These are phyloP conservation scores for Trichosporon asahii DNA, from an alignment of 1,284 basidiomycete genomes.

Conservation along the genomic window DNA sequence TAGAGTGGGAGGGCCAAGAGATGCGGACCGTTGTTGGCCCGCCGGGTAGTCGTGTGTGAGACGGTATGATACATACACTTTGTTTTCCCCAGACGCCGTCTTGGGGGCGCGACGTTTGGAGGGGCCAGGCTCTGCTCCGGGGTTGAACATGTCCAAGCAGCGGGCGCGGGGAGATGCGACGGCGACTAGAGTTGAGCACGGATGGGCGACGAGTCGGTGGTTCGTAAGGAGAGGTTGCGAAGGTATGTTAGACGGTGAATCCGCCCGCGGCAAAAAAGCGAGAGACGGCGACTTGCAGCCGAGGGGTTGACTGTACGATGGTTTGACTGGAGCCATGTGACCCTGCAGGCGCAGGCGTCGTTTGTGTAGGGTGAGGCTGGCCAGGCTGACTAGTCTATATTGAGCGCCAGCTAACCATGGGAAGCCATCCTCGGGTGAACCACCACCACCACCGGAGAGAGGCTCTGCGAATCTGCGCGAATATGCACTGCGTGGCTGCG, in stretches of 20 bases:
- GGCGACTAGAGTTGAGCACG: conserved; percentile 1
- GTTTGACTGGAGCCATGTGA: not conserved
- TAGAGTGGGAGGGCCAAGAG: not conserved
- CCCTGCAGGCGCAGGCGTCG: not conserved
- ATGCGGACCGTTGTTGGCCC: not conserved
- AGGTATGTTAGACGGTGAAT: conserved; percentile 3
- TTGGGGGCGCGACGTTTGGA: conserved; percentile 13
- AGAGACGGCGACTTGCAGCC: conserved; percentile 4
- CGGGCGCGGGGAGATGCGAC: not conserved
- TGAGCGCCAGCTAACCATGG: no score
- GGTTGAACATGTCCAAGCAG: conserved; percentile 5
- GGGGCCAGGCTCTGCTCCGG: conserved; percentile 7
- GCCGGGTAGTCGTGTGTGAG: not conserved
- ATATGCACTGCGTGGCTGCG: not conserved
- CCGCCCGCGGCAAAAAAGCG: not conserved
- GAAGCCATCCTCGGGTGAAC: not conserved
- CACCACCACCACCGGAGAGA: not conserved
- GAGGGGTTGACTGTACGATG: not conserved
- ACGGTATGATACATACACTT: conserved; percentile 11
- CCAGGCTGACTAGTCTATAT: no score
- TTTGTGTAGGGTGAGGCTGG: not conserved
- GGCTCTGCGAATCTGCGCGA: not conserved
- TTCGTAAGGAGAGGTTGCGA: conserved; percentile 8
- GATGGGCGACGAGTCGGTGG: conserved; percentile 4
- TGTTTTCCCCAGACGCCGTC: conserved; percentile 18